Evolutionary conservation across 768 basidiomycete genomes (phyloP).

Genomic region (Mycena latifolia): DNA sequence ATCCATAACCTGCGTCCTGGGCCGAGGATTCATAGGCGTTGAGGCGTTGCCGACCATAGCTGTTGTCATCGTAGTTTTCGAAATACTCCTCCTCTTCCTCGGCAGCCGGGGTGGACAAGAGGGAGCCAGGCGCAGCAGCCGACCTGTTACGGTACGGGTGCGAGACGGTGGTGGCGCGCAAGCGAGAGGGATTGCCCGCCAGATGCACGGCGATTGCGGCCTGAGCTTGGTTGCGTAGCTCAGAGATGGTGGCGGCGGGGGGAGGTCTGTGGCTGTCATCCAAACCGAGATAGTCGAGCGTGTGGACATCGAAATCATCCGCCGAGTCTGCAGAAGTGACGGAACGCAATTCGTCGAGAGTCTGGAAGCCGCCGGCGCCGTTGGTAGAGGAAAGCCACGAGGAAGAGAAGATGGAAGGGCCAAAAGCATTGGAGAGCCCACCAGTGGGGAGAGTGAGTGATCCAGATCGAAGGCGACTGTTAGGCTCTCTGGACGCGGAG

Average conservation of each 20-base stretch:
- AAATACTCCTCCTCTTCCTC: conserved; percentile 85
- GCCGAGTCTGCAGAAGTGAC: conserved; percentile 83
- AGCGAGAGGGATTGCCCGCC: conserved; percentile 77
- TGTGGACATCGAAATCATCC: conserved; percentile 94
- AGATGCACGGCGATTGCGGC: conserved; percentile 90
- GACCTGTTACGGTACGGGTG: conserved; percentile 87
- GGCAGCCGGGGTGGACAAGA: conserved; percentile 73
- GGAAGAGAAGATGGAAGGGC: conserved; percentile 89
- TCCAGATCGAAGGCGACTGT: conserved; percentile 91
- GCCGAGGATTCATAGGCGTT: conserved; percentile 70
- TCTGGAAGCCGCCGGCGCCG: conserved; percentile 67
- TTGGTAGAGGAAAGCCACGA: conserved; percentile 84
- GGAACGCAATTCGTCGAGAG: conserved; percentile 86
- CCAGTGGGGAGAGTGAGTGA: conserved; percentile 89
- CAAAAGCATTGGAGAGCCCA: conserved; percentile 86
- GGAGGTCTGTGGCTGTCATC: conserved; percentile 83
- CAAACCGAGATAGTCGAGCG: conserved; percentile 95
- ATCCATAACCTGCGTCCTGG: conserved; percentile 63
- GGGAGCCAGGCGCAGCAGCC: conserved; percentile 63
- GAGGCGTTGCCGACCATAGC: conserved; percentile 67
- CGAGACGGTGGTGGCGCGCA: conserved; percentile 93
- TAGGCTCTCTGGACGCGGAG: conserved; percentile 68
- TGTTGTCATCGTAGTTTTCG: conserved; percentile 67
- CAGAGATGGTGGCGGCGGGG: conserved; percentile 90
- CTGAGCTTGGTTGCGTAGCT: conserved; percentile 90